phyloP scores from a whole-genome alignment of 2,329 filamentous ascomycete species.

The Fusarium verticillioides region DNA sequence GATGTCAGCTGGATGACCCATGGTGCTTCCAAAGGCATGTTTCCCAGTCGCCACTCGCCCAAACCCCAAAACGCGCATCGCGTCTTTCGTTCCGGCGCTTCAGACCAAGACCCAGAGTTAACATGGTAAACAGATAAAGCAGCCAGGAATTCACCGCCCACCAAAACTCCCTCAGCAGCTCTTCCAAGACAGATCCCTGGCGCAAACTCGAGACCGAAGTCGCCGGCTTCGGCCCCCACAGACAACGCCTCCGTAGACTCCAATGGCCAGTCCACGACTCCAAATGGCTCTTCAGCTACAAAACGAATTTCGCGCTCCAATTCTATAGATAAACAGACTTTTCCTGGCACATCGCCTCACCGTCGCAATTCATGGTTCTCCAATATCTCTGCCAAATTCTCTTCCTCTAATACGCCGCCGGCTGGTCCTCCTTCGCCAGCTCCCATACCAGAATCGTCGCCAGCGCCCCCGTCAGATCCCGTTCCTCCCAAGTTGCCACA shows the following conservation, averaged over 20 bases:
- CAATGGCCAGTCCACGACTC: slow-evolving; percentile 39
- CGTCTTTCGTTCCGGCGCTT: background rate
- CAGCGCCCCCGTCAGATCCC: slow-evolving; percentile 50
- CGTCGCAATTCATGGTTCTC: slow-evolving; percentile 90
- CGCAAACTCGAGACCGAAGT: slow-evolving; percentile 43
- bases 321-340: slow-evolving; percentile 50
- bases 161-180: slow-evolving; percentile 41
- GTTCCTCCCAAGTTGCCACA: slow-evolving; percentile 61
- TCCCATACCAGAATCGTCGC: slow-evolving; percentile 45
- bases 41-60: slow-evolving; percentile 37
- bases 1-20: slow-evolving; percentile 92
- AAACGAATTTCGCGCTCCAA: slow-evolving; percentile 48
- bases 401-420: slow-evolving; percentile 58
- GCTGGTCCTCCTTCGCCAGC: slow-evolving; percentile 47
- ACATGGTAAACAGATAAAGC: slow-evolving; percentile 45
- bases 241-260: slow-evolving; percentile 36
- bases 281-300: slow-evolving; percentile 39
- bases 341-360: slow-evolving; percentile 52
- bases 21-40: slow-evolving; percentile 82
- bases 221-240: slow-evolving; percentile 42
- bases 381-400: slow-evolving; percentile 93
- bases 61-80: slow-evolving; percentile 25
- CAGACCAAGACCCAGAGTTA: slow-evolving; percentile 8
- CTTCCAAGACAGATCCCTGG: slow-evolving; percentile 50
- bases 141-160: slow-evolving; percentile 45